Percentiles rank a stretch among this genome's conserved stretches.
Evolutionary conservation across 495 filamentous ascomycete species (phyloP).

Genomic region (Aspergillus kassunensis): DNA sequence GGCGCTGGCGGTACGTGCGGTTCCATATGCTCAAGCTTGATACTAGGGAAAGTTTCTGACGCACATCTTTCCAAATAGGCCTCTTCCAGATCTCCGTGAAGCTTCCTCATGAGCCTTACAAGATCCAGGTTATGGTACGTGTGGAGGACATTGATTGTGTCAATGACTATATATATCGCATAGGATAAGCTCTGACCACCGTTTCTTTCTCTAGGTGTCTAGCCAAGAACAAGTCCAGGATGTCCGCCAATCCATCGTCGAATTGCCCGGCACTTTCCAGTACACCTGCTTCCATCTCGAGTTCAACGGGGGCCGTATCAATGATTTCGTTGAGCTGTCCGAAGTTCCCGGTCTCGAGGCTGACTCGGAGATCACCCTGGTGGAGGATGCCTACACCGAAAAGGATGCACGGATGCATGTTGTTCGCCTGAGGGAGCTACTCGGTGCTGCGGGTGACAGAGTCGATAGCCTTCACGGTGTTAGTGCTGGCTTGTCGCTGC

Average conservation of each 20-base stretch:
- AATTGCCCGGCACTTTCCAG: conserved; percentile 87
- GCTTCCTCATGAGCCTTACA: conserved; percentile 73
- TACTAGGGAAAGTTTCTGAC: background rate
- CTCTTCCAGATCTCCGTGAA: conserved; percentile 80
- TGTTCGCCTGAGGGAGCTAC: conserved; percentile 82
- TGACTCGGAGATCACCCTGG: conserved; percentile 70
- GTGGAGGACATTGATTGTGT: conserved; percentile 6
- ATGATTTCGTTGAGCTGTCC: conserved; percentile 91
- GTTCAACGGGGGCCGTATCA: conserved; percentile 76
- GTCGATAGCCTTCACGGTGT: conserved; percentile 86
- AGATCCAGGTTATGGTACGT: conserved; percentile 79
- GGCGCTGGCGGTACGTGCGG: conserved; percentile 34
- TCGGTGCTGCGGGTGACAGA: conserved; percentile 85
- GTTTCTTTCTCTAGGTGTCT: conserved; percentile 64
- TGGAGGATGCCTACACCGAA: conserved; percentile 97
- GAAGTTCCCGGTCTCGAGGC: conserved; percentile 77
- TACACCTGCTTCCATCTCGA: conserved; percentile 99
- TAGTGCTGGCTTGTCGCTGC: conserved; percentile 78
- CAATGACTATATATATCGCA: background rate
- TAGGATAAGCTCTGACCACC: conserved; percentile 11
- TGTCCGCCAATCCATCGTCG: conserved; percentile 92
- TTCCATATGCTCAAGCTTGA: background rate
- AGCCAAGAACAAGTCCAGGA: conserved; percentile 96
- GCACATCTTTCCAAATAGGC: conserved; percentile 26
- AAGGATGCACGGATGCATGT: conserved; percentile 96